phyloP scores from a whole-genome alignment of 805 yeast species.

The Kuraishia ogatae region DNA sequence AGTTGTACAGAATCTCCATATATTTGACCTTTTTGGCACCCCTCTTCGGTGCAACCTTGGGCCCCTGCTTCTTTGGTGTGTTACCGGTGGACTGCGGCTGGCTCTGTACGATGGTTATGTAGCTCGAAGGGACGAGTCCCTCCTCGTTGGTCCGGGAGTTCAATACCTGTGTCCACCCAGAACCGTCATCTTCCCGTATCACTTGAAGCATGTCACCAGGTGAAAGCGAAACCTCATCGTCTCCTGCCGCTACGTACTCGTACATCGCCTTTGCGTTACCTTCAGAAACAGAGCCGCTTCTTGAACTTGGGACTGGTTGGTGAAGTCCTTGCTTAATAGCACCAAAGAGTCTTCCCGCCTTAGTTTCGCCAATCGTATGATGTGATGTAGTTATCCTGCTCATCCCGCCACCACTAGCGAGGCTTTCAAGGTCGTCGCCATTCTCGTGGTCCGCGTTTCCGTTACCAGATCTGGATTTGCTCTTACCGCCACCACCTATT shows the following conservation, averaged over 20 bases:
- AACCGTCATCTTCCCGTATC: constrained; percentile 69
- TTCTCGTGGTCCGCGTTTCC: constrained; percentile 9
- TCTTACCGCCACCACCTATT: constrained; percentile 1
- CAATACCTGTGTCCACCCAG: constrained; percentile 82
- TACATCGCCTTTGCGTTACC: constrained; percentile 45
- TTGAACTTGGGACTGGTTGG: constrained; percentile 14
- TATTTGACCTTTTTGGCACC: constrained; percentile 60
- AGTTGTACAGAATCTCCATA: constrained; percentile 66
- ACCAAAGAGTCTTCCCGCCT: constrained; percentile 25
- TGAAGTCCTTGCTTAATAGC: constrained; percentile 19
- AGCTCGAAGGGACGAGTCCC: constrained; percentile 85
- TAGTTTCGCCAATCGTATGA: neutral
- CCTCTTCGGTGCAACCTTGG: constrained; percentile 72
- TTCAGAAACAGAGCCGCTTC: constrained; percentile 6
- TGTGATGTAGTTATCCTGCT: constrained; percentile 15
- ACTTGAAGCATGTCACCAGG: constrained; percentile 57
- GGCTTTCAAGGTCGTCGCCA: constrained; percentile 13
- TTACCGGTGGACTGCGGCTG: constrained; percentile 8
- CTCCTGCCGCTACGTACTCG: constrained; percentile 57
- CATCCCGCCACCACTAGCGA: constrained; percentile 15
- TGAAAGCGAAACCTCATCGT: constrained; percentile 59
- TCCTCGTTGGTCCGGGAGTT: constrained; percentile 28
- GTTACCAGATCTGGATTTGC: neutral
- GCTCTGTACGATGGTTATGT: constrained; percentile 38
- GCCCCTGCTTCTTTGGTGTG: constrained; percentile 44